Percentiles rank a stretch among this genome's conserved stretches.
Conservation (phyloP, 2,329 filamentous ascomycete species). For the Ophiostoma triangulosporum region DNA sequence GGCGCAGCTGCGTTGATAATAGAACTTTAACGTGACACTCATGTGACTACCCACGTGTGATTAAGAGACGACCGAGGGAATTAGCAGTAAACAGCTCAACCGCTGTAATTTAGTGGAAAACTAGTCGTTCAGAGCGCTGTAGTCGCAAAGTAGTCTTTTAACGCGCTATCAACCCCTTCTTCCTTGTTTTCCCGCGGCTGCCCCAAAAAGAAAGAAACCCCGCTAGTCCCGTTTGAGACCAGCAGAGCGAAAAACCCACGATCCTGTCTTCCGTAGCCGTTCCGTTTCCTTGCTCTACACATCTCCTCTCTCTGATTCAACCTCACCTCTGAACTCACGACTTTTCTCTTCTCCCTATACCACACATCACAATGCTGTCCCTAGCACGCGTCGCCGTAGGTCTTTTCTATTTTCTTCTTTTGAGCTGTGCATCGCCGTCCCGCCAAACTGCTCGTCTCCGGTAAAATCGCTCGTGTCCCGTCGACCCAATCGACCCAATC, state of each 20-base stretch:
- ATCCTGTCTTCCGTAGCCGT: background rate
- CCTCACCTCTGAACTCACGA: background rate
- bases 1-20: too few species aligned
- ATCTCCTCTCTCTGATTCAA: background rate
- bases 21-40: too few species aligned
- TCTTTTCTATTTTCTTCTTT: constrained; percentile 13
- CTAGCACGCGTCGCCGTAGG: constrained; percentile 43
- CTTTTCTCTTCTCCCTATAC: background rate
- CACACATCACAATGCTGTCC: constrained; percentile 20
- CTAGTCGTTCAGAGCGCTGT: too few species aligned
- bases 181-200: background rate
- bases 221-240: background rate
- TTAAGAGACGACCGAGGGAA: background rate
- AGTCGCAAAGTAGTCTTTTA: too few species aligned
- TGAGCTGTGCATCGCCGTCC: background rate
- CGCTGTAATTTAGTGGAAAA: too few species aligned
- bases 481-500: background rate
- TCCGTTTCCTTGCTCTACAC: background rate
- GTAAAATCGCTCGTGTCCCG: background rate
- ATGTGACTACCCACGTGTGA: background rate
- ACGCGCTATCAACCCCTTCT: background rate
- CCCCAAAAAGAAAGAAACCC: background rate
- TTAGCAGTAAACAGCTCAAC: background rate
- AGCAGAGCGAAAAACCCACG: constrained; percentile 2
- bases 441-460: background rate